Base-by-base conservation (phyloP, 257 asterid genomes). In the Solanum arcanum region DNA sequence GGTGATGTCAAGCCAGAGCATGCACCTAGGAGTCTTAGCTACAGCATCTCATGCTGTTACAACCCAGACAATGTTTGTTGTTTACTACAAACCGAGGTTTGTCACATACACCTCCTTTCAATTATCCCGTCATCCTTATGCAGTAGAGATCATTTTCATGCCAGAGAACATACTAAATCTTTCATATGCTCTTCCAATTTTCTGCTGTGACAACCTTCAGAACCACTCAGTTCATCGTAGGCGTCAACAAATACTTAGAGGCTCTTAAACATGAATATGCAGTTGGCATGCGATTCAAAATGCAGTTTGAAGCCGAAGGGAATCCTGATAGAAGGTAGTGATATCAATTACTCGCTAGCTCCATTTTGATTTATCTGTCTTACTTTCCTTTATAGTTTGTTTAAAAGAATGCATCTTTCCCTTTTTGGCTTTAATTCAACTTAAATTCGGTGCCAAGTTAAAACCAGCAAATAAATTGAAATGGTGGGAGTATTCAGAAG, bases 11-110 rank as follows among this genome's bases (percentile, higher is more conserved):
- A 95, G 98, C 81, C 98, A 94, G 82, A 94, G 97, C 92, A 94
- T 95, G 96, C 98, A 95, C 84, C 86, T 95, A 70, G 98, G 98
- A 85, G 95, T 95, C 64, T 96, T 95, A 83, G 98, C 98, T 72
- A 94, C 98, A 62, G 98, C 98, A 41, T 93, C 96, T 70, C 98
- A 95, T 88, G 98, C 98, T 12, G 90, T 95, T 62, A 49, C 87
- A 39, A 92, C 96, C 31, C 93, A 87, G 80, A 92, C 98, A 25
- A 4, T 88, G 60, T 95, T 95, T 88, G 95, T 93, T 89, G 98
- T 95, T 88, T 93, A 91, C 85, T 95, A 95, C 94, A 95, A 95
- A 86, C 98, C 98, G 72, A 95, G 98, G 98, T 95, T 60, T 81
- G 46, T 81, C 27, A 12, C 29, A 47, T 29, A 11, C 44, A 11